A percentile compares a stretch with the other conserved stretches of the same genome.
These are phyloP conservation scores for Daedalea quercina DNA, from an alignment of 768 basidiomycete species.

Conservation along the genomic window DNA sequence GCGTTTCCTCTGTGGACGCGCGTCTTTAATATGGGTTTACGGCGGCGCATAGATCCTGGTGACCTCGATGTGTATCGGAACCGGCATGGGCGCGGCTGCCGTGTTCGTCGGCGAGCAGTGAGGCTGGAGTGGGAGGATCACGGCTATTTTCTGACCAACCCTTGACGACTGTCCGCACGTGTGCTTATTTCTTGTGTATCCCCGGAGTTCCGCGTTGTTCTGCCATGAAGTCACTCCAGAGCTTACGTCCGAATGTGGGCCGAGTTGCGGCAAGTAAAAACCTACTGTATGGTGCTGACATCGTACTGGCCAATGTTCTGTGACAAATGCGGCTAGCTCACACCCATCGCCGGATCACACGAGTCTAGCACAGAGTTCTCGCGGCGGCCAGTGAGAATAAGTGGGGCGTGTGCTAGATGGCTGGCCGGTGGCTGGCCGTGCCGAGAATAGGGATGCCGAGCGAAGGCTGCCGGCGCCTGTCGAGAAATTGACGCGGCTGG, in stretches of 20 bases:
- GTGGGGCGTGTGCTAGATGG: background rate
- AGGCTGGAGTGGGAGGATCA: background rate
- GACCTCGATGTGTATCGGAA: slow-evolving; percentile 87
- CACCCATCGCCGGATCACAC: no score
- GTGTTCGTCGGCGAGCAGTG: slow-evolving; percentile 16
- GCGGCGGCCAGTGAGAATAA: no score
- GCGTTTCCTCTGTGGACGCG: slow-evolving; percentile 1
- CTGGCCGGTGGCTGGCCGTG: background rate
- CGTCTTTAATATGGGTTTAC: background rate
- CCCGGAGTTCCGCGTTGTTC: no score
- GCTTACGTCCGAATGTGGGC: no score
- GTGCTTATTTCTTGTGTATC: no score
- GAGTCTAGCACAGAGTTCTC: no score
- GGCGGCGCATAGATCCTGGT: slow-evolving; percentile 54
- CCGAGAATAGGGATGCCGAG: background rate
- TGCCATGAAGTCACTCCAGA: no score
- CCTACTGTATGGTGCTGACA: no score
- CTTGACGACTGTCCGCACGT: background rate
- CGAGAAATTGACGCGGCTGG: background rate
- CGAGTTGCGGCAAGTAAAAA: no score
- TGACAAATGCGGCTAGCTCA: no score
- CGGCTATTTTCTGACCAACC: background rate
- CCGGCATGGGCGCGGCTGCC: slow-evolving; percentile 77
- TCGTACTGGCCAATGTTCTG: no score
- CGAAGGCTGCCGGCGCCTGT: background rate